Conservation (phyloP, 2,329 filamentous ascomycete species). For the Paraconiothyrium brasiliense region DNA sequence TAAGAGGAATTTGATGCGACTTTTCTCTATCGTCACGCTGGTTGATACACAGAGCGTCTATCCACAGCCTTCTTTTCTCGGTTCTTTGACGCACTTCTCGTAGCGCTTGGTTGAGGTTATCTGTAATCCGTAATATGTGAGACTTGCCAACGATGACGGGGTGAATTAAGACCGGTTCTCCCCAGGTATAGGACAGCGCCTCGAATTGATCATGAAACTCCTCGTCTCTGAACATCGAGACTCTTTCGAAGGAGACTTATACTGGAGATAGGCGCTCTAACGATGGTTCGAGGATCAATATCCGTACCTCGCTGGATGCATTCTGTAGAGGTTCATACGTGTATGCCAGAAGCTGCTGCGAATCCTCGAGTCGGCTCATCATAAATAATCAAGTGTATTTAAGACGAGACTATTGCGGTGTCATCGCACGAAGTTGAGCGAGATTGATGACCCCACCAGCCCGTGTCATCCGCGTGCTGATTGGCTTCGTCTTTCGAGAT, state of each 20-base stretch:
- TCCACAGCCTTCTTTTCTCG: slow-evolving; percentile 18
- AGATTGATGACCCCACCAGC: not conserved
- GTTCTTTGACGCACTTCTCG: slow-evolving; percentile 3
- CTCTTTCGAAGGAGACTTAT: slow-evolving; percentile 2
- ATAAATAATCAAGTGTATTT: not conserved
- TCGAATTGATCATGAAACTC: slow-evolving; percentile 19
- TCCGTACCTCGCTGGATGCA: slow-evolving; percentile 1
- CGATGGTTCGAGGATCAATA: slow-evolving; percentile 11
- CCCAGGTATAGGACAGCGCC: slow-evolving; percentile 28
- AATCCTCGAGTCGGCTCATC: not conserved
- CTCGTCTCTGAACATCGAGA: not conserved
- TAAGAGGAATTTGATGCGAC: slow-evolving; percentile 25
- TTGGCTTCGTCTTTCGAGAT: not conserved
- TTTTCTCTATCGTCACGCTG: slow-evolving; percentile 25
- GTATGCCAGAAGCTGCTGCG: not conserved
- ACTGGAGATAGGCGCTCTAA: not conserved
- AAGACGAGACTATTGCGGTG: not conserved
- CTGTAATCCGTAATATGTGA: slow-evolving; percentile 12
- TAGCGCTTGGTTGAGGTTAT: slow-evolving; percentile 23
- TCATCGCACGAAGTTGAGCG: not conserved
- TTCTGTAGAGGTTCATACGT: not conserved
- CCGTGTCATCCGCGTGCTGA: not conserved
- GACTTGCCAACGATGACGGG: not conserved
- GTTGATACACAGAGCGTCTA: slow-evolving; percentile 29
- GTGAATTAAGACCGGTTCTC: not conserved